Percentiles rank a stretch among this genome's conserved stretches.
phyloP scores from a whole-genome alignment of 768 basidiomycete genomes.

The Cubamyces lactineus region DNA sequence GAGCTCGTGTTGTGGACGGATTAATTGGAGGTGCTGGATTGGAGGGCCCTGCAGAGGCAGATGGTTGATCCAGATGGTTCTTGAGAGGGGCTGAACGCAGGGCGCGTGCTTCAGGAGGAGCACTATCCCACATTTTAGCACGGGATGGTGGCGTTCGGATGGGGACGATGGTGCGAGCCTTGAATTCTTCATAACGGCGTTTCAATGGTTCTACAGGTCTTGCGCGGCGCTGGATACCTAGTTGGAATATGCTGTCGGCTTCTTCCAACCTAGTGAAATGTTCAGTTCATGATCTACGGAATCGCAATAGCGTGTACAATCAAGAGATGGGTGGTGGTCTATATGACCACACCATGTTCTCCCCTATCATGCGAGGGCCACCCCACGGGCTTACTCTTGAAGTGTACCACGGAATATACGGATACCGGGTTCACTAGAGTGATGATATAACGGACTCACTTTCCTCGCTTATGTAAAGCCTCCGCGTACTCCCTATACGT shows the following conservation, averaged over 20 bases:
- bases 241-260: slow-evolving; percentile 79
- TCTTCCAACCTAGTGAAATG: slow-evolving; percentile 58
- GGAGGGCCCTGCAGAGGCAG: slow-evolving; percentile 36
- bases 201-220: slow-evolving; percentile 86
- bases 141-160: slow-evolving; percentile 12
- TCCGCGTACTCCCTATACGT: slow-evolving; percentile 93
- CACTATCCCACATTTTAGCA: slow-evolving; percentile 27
- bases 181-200: slow-evolving; percentile 79
- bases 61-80: slow-evolving; percentile 37
- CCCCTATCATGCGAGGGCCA: too few species aligned
- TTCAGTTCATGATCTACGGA: not conserved
- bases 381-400: too few species aligned
- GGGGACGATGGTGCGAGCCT: slow-evolving; percentile 43
- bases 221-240: slow-evolving; percentile 81
- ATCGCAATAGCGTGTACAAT: not conserved
- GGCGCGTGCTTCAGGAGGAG: slow-evolving; percentile 28
- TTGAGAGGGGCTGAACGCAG: slow-evolving; percentile 43
- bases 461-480: slow-evolving; percentile 72
- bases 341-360: too few species aligned
- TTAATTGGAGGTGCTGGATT: slow-evolving; percentile 14
- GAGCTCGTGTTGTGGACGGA: slow-evolving; percentile 44
- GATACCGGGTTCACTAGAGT: too few species aligned
- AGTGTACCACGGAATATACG: too few species aligned
- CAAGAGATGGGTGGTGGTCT: too few species aligned
- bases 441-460: slow-evolving; percentile 52